Evolutionary conservation across 371 early-diverging fungal species (phyloP).

Genomic region (Zychaea mexicana): DNA sequence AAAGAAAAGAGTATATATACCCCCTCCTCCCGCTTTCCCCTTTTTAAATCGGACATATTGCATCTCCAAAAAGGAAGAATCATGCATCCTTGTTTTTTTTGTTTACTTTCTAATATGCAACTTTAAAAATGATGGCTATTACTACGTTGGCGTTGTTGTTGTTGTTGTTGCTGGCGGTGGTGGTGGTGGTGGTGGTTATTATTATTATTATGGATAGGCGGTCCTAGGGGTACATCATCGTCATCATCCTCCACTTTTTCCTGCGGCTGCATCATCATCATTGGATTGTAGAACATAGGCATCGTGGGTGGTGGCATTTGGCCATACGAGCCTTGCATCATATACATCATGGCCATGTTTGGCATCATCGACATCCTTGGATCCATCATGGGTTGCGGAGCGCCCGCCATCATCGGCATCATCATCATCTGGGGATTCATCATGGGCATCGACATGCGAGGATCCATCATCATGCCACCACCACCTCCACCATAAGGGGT

Average conservation of each 20-base stretch:
- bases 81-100: no score
- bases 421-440: conserved; percentile 40
- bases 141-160: conserved; percentile 8
- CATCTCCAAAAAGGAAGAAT: background rate
- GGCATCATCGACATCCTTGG: conserved; percentile 30
- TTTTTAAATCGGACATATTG: no score
- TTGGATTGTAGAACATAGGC: conserved; percentile 10
- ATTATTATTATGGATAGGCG: background rate
- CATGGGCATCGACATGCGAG: conserved; percentile 28
- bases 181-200: background rate
- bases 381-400: conserved; percentile 39
- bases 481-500: conserved; percentile 14
- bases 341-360: conserved; percentile 16
- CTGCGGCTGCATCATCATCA: conserved; percentile 3
- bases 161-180: conserved; percentile 1
- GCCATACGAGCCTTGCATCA: conserved; percentile 19
- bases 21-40: no score
- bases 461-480: conserved; percentile 38
- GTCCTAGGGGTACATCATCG: conserved; percentile 30
- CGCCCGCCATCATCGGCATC: conserved; percentile 36
- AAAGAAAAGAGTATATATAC: no score
- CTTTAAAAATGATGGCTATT: conserved; percentile 6
- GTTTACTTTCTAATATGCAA: no score
- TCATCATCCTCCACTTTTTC: conserved; percentile 15
- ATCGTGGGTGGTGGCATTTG: conserved; percentile 5